Evolutionary conservation across 352 stramenopile genomes (phyloP), one percentile per base, ranked within the genome.

Genomic region (Pythium dissimile): DNA sequence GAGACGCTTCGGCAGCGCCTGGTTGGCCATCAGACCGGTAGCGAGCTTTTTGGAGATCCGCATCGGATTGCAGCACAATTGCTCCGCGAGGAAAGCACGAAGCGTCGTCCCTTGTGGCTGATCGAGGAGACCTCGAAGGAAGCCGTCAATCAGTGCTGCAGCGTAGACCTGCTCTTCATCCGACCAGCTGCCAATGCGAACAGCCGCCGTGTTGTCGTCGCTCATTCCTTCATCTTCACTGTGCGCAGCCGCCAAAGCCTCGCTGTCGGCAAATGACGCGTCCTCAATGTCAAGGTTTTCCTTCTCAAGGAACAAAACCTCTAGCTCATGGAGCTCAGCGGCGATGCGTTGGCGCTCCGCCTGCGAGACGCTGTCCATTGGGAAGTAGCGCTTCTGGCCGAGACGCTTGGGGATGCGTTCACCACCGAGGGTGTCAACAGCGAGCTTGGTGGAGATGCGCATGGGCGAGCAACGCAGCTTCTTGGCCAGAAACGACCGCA

Each of bases 41-140:
- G 86, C 84, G 54, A 94, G 97, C 65, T 98, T 98, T 71, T 98
- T 97, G 6, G 90, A 97, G 47, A 98, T 97, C 5, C 92, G 67
- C 91, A 97, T 97, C 4, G 91, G 89, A 72, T 97, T 89, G 64
- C 92, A 98, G 47, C 88, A 80, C 3, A 98, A 59, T 50, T 89
- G 93, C 39, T 97, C 70, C 6, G 92, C 88, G 2, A 98, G 66
- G 64, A 94, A 97, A 4, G 77, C 77, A 28, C 92, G 70, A 15
- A 97, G 68, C 8, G 89, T 97, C 32, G 78, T 87, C n/a, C 89
- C 89, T 28, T 94, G 75, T 3, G 89, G 82, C 15, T 96, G 54
- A 42, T 73, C 75, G 1, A 97, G 68, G 6, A 96, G 47, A 20
- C 89, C 92, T 39, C 68, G 75, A 51, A 84, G 82, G 55, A 97